phyloP scores from a whole-genome alignment of 768 basidiomycete genomes.

The Phaeotremella fagi region DNA sequence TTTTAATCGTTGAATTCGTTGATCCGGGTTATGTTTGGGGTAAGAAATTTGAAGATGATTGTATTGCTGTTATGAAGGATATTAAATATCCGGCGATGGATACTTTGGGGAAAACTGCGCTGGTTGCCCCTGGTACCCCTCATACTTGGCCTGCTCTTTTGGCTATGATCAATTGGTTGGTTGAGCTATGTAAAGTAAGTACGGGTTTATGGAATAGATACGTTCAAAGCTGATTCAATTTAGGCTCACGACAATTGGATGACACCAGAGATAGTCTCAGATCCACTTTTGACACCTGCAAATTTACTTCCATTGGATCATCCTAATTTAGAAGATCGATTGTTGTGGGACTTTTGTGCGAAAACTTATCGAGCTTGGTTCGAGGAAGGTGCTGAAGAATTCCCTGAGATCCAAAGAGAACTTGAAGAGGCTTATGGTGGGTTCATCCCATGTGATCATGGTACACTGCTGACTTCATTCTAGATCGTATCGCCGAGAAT shows the following conservation, averaged over 20 bases:
- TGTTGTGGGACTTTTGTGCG: slow-evolving; percentile 36
- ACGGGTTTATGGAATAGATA: no score
- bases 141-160: slow-evolving; percentile 88
- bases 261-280: slow-evolving; percentile 36
- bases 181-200: slow-evolving; percentile 71
- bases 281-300: slow-evolving; percentile 39
- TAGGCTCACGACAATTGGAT: slow-evolving; percentile 47
- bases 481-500: slow-evolving; percentile 25
- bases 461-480: slow-evolving; percentile 6
- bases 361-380: slow-evolving; percentile 43
- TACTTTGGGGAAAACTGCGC: slow-evolving; percentile 75
- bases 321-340: slow-evolving; percentile 35
- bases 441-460: slow-evolving; percentile 36
- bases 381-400: slow-evolving; percentile 54
- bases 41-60: slow-evolving; percentile 72
- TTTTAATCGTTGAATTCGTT: slow-evolving; percentile 56
- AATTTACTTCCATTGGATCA: slow-evolving; percentile 37
- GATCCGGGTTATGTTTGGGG: slow-evolving; percentile 62
- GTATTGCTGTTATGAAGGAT: slow-evolving; percentile 66
- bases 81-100: slow-evolving; percentile 76
- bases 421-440: slow-evolving; percentile 60
- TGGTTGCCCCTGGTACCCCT: slow-evolving; percentile 80
- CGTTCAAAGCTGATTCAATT: neutral
- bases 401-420: slow-evolving; percentile 60
- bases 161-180: slow-evolving; percentile 88